phyloP scores from a whole-genome alignment of 2,329 filamentous ascomycete genomes.

The Coniochaeta ligniaria region DNA sequence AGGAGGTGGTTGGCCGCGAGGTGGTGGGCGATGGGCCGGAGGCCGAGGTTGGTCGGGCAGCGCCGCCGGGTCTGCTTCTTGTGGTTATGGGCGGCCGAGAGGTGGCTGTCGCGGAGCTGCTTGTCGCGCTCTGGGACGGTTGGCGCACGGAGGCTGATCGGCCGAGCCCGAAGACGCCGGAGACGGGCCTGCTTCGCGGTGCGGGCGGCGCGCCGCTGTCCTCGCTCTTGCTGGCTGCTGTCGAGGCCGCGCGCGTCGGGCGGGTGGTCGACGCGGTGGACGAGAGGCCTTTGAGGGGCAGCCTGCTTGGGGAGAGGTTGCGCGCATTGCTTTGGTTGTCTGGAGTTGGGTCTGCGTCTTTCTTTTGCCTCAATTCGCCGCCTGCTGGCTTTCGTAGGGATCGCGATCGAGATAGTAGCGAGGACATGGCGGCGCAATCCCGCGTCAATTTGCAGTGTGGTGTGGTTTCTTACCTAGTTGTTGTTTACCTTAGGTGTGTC shows the following conservation, averaged over 20 bases:
- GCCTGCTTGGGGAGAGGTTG: constrained; percentile 36
- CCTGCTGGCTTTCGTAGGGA: constrained; percentile 37
- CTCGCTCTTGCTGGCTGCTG: background rate
- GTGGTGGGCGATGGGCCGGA: constrained; percentile 7
- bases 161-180: constrained; percentile 14
- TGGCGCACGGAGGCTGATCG: constrained; percentile 3
- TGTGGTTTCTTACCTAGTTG: background rate
- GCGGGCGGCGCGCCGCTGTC: background rate
- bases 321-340: constrained; percentile 20
- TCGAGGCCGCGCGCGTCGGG: background rate
- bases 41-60: constrained; percentile 8
- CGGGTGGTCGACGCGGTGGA: constrained; percentile 8
- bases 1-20: constrained; percentile 19
- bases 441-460: background rate
- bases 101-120: background rate
- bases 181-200: constrained; percentile 10
- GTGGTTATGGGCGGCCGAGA: constrained; percentile 10
- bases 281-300: constrained; percentile 38
- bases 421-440: constrained; percentile 27
- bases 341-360: background rate
- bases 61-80: constrained; percentile 9
- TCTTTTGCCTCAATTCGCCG: constrained; percentile 7
- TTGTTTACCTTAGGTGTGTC: constrained; percentile 1
- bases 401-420: constrained; percentile 34
- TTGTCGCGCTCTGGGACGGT: constrained; percentile 3